Evolutionary conservation across 345 rosid genomes (phyloP), one percentile per base, ranked within the genome.

Genomic region (Syzygium grande): DNA sequence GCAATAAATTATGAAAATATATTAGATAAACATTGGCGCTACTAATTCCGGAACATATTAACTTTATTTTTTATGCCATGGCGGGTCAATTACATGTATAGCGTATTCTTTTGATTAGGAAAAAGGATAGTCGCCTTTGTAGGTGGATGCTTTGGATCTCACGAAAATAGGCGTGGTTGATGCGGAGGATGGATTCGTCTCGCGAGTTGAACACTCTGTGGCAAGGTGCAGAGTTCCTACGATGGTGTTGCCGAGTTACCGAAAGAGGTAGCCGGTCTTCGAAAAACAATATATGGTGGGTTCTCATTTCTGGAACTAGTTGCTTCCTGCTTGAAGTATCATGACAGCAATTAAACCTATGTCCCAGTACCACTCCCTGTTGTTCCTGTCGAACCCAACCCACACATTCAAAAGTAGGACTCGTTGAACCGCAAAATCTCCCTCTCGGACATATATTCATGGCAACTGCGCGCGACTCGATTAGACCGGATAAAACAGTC

Each of bases 1-100:
- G 21, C 2, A 5, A 9, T 0, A 73, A 73, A 19, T 2, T 23
- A 73, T 34, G 1, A 34, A 43, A 43, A 43, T 43, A 8, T 16
- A 16, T 30, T 3, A 30, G 11, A 65, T 16, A 5, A 65, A 7
- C 77, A 17, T 43, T 4, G 1, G 11, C 41, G 2, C 11, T 1
- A 68, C 38, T 7, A 0, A 19, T 30, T 34, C 2, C 0, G 2
- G 7, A 30, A 68, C 2, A 0, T 34, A 7, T 5, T 0, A 68
- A 34, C 80, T 17, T 73, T 17, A 73, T 17, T 34, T 73, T 4
- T 11, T 9, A 34, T 5, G 80, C 34, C 80, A 17, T 2, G 6
- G 0, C 2, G 2, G 6, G 43, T 34, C 43, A 17, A 34, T 68
- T 30, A 16, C 13, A 68, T 17, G n/a, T n/a, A 16, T 17, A 4